phyloP scores from a whole-genome alignment of 106 monocot genomes.

The Xerophyta viscosa region DNA sequence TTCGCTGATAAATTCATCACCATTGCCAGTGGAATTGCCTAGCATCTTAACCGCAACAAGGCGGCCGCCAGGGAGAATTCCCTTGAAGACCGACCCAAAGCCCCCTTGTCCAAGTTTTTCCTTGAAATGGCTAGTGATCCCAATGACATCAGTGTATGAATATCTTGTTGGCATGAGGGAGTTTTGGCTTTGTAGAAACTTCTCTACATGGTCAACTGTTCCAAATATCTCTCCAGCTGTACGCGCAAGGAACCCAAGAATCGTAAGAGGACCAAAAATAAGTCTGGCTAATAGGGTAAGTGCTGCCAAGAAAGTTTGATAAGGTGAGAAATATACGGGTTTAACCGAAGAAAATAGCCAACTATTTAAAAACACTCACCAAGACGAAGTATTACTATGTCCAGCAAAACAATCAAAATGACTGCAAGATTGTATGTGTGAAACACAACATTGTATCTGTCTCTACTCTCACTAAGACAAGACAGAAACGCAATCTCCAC shows the following conservation, averaged over 20 bases:
- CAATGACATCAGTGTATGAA: constrained; percentile 30
- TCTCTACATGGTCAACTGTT: constrained; percentile 27
- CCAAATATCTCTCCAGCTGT: constrained; percentile 7
- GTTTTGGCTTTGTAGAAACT: constrained; percentile 33
- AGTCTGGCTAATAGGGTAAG: constrained; percentile 8
- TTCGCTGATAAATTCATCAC: constrained; percentile 51
- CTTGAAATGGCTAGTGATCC: constrained; percentile 32
- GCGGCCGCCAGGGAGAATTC: constrained; percentile 13
- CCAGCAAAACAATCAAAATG: too few relatives aligned
- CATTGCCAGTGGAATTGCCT: constrained; percentile 12
- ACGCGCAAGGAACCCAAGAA: constrained; percentile 26
- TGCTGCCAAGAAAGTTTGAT: not conserved
- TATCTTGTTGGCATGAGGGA: constrained; percentile 23
- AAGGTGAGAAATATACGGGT: not conserved
- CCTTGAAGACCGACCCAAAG: constrained; percentile 38
- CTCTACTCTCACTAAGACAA: too few relatives aligned
- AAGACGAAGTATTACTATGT: too few relatives aligned
- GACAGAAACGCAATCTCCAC: too few relatives aligned
- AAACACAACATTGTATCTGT: too few relatives aligned
- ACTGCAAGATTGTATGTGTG: too few relatives aligned
- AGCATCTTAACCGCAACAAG: constrained; percentile 37
- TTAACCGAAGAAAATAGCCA: not conserved
- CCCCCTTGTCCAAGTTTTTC: constrained; percentile 47
- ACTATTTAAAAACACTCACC: too few relatives aligned
- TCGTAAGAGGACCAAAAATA: constrained; percentile 14